Evolutionary conservation across 2,329 filamentous ascomycete species (phyloP).

Genomic region (Podosphaera xanthii): DNA sequence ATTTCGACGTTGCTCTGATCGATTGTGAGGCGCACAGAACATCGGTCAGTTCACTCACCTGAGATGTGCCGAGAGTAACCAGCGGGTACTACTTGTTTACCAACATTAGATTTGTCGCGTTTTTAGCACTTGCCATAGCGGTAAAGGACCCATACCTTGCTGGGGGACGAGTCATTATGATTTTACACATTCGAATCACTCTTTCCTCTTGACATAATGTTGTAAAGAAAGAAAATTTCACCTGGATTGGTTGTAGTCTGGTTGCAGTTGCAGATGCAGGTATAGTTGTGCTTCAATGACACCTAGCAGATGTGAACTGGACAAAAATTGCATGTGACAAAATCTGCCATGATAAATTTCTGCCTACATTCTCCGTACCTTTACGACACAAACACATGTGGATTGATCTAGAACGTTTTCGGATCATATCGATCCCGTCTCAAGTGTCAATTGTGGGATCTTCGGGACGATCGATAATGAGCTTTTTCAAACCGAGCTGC

Average conservation of each 20-base stretch:
- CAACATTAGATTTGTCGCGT: background rate
- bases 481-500: too few species aligned
- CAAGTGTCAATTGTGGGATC: too few species aligned
- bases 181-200: background rate
- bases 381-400: background rate
- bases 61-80: too few species aligned
- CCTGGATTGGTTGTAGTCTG: too few species aligned
- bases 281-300: background rate
- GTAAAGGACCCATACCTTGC: background rate
- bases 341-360: background rate
- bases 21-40: too few species aligned
- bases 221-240: background rate
- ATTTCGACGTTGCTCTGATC: too few species aligned
- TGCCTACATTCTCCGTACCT: background rate
- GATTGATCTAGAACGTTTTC: background rate
- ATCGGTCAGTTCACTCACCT: too few species aligned
- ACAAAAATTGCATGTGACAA: background rate
- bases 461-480: too few species aligned
- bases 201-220: background rate
- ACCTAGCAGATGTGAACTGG: background rate
- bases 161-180: background rate
- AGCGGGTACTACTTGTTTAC: background rate
- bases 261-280: background rate
- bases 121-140: background rate
- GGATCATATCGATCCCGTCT: background rate